These are phyloP conservation scores for Lecanicillium sp. DNA, from an alignment of 2,329 filamentous ascomycete species.

Conservation along the genomic window DNA sequence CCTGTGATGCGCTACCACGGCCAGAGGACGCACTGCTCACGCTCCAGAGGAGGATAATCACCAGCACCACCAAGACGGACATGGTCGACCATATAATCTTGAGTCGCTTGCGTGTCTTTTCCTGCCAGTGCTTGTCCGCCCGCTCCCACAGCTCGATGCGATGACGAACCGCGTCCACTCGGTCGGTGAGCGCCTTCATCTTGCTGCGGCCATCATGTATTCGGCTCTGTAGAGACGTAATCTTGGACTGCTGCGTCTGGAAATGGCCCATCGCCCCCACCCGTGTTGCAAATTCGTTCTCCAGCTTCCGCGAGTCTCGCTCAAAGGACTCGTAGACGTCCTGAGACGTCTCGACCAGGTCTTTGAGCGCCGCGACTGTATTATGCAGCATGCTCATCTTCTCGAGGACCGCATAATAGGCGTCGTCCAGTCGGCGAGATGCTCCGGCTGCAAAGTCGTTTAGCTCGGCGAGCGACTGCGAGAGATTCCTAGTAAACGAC, in stretches of 20 bases:
- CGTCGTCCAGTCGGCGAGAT: conserved; percentile 61
- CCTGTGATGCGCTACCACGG: neutral
- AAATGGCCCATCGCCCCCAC: conserved; percentile 56
- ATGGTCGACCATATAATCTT: conserved; percentile 57
- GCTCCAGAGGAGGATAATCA: conserved; percentile 35
- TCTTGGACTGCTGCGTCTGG: conserved; percentile 54
- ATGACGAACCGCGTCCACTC: conserved; percentile 56
- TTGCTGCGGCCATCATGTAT: conserved; percentile 52
- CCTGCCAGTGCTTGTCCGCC: conserved; percentile 60
- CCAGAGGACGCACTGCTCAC: conserved; percentile 9
- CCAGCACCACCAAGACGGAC: conserved; percentile 37
- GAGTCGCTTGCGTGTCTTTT: conserved; percentile 55
- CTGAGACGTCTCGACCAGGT: conserved; percentile 55
- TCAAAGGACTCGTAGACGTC: conserved; percentile 53
- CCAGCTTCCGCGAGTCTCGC: conserved; percentile 49
- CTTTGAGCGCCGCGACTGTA: conserved; percentile 57
- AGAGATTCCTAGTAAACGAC: conserved; percentile 34
- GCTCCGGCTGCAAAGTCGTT: conserved; percentile 53
- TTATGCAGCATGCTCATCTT: conserved; percentile 57
- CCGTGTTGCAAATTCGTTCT: conserved; percentile 52
- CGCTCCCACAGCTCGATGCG: conserved; percentile 62
- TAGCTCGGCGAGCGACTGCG: conserved; percentile 45
- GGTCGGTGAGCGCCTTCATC: conserved; percentile 50
- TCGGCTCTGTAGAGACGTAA: conserved; percentile 53
- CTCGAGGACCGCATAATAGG: conserved; percentile 66